phyloP scores from a whole-genome alignment of 768 basidiomycete genomes.

The Gloeophyllum trabeum region DNA sequence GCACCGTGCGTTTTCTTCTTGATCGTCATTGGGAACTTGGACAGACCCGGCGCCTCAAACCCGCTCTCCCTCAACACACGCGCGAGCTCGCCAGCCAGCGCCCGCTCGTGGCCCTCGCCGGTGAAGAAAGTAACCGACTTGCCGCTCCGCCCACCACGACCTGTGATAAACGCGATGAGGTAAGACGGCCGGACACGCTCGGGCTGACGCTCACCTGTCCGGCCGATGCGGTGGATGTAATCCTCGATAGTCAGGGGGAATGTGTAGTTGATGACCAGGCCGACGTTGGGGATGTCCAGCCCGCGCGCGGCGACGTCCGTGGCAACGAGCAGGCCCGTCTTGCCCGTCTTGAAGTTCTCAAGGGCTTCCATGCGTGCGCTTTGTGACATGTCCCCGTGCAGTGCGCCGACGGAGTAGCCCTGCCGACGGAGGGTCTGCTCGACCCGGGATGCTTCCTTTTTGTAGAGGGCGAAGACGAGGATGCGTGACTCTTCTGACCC shows the following conservation, averaged over 20 bases:
- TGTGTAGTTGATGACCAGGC: conserved; percentile 92
- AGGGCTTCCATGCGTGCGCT: conserved; percentile 74
- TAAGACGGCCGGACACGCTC: conserved; percentile 12
- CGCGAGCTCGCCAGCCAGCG: conserved; percentile 88
- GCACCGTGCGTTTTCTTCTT: conserved; percentile 90
- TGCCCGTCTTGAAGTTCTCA: conserved; percentile 78
- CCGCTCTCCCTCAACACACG: conserved; percentile 83
- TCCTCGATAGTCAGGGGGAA: conserved; percentile 95
- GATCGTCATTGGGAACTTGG: conserved; percentile 91
- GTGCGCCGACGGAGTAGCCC: conserved; percentile 68
- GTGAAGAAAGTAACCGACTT: conserved; percentile 97
- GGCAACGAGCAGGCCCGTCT: conserved; percentile 77
- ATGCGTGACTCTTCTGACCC: conserved; percentile 51
- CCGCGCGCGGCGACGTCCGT: conserved; percentile 97
- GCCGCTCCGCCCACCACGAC: conserved; percentile 82
- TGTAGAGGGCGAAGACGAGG: conserved; percentile 93
- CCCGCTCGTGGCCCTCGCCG: conserved; percentile 75
- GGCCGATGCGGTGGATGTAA: conserved; percentile 83
- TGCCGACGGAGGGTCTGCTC: conserved; percentile 65
- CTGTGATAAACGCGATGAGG: conserved; percentile 21
- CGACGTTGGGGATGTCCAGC: conserved; percentile 94
- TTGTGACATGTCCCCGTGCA: conserved; percentile 91
- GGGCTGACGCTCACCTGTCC: conserved; percentile 47
- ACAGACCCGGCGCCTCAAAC: conserved; percentile 65
- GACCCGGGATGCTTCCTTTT: conserved; percentile 92